Base-by-base conservation (phyloP, 2,329 filamentous ascomycete species). In the Gnomoniopsis sp. region DNA sequence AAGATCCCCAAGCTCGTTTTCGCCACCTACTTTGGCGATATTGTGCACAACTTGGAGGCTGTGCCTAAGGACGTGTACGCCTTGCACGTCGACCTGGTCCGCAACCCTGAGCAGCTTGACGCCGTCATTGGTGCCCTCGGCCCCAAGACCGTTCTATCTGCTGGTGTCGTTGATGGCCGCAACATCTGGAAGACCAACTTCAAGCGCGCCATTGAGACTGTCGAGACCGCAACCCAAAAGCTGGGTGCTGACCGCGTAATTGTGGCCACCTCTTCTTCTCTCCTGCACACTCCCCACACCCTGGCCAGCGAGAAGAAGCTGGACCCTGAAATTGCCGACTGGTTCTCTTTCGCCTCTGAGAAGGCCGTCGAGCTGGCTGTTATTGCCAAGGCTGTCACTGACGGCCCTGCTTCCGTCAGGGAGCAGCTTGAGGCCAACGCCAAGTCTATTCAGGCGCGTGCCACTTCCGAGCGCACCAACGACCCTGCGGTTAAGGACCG, bases 121-220 rank as follows among this genome's bases (percentile, higher is more conserved):
- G 86, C 88, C 66, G 91, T 99, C 70, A 77, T 91, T 68, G 83
- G 81, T 71, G 88, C 92, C 71, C 87, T 99, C 65, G 92, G 91
- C 75, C 79, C 91, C 74, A 91, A 92, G 76, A 96, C 96, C 74
- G 78, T 92, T 68, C 88, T 99, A 66, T 99, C 95, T 66, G 89
- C 88, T 65, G 95, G 95, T 91, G 90, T 99, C 69, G 95, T 99
- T 67, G 93, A 99, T 71, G 95, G 95, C 71, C 92, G 95, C 72
- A 99, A 99, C 86, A 98, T 99, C 84, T 99, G 95, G 95, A 99
- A 99, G 90, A 97, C 92, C 80, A 96, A 98, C 88, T 89, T 97
- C 82, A 90, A 96, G 86, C 87, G 86, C 70, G 92, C 95, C 72
- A 96, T 99, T 66, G 93, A 95, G 83, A 86, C 81, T 65, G 89